Evolutionary conservation across 352 stramenopile species (phyloP), one percentile per base, ranked within the genome.

Genomic region (Pythium chondricola): DNA sequence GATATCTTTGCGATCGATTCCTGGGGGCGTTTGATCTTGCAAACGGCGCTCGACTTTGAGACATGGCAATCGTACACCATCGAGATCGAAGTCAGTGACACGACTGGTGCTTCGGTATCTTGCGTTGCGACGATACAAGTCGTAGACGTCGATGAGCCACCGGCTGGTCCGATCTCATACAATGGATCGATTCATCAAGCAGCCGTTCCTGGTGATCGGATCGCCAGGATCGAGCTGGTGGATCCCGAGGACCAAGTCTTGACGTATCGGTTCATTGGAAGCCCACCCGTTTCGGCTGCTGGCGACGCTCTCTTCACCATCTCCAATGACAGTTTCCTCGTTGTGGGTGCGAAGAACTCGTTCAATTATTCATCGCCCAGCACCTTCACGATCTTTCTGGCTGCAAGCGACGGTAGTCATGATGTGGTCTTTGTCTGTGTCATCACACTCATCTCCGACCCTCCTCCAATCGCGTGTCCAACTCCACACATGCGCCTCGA

Each of bases 91-190:
- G 63, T 48, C 6, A 52, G 30, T 9, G 71, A 83, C 29, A 24
- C 35, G 3, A 33, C 58, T 22, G 66, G 63, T 30, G 56, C 74
- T 6, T 78, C 48, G n/a, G 58, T 52, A 14, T 44, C 43, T 6
- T 83, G 71, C 21, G 50, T 68, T 3, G 22, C 62, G 36, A 39
- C 61, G 7, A 20, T 83, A 1, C 61, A 80, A 10, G 57, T 83
- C 2, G 31, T 63, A 4, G 66, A 83, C 41, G 50, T 69, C 2
- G 43, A 83, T 26, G 71, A 83, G 33, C 43, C 59, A 6, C 71
- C 71, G 0, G 37, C 48, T 17, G 71, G 71, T 2, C 26, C 49
- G 20, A 57, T 30, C 9, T 24, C 36, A 29, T 75, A 70, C 46
- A 71, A 65, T 21, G 61, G 61, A 29, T 67, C 61, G 0, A 42